These are phyloP conservation scores for Sporothrix inflata DNA, from an alignment of 2,329 filamentous ascomycete genomes.

Conservation along the genomic window DNA sequence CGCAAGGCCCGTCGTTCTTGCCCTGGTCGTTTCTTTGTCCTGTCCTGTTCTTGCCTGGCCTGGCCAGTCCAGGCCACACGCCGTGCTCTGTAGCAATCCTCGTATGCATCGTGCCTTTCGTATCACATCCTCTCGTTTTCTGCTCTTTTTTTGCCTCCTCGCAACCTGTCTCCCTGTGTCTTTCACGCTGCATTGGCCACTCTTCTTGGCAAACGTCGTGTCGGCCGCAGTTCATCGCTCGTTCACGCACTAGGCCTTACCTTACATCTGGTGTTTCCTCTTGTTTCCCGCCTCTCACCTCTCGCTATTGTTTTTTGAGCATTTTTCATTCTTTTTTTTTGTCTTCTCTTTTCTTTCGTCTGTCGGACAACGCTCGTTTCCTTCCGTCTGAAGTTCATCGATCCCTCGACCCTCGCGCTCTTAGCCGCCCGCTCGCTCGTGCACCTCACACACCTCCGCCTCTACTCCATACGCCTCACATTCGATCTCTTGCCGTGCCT, in stretches of 20 bases:
- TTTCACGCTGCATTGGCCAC: background rate
- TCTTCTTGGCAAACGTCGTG: background rate
- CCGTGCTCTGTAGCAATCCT: background rate
- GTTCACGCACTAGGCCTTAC: background rate
- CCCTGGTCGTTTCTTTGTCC: slow-evolving; percentile 9
- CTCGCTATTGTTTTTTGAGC: background rate
- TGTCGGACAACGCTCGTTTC: background rate
- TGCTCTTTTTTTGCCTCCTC: slow-evolving; percentile 7
- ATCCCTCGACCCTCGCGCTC: slow-evolving; percentile 13
- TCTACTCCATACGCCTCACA: slow-evolving; percentile 26
- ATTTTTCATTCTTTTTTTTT: background rate
- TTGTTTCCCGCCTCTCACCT: background rate
- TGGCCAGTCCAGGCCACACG: background rate
- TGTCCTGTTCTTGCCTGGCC: background rate
- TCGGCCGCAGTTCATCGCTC: slow-evolving; percentile 2
- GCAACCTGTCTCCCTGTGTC: background rate
- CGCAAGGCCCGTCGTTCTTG: slow-evolving; percentile 15
- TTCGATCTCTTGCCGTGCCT: slow-evolving; percentile 20
- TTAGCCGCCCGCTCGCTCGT: slow-evolving; percentile 12
- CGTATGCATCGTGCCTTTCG: slow-evolving; percentile 7
- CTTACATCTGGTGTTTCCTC: background rate
- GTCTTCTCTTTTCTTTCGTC: background rate
- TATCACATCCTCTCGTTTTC: slow-evolving; percentile 5
- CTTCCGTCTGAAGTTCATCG: background rate
- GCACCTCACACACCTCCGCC: slow-evolving; percentile 22